Percentiles rank a stretch among this genome's conserved stretches.
These are phyloP conservation scores for Podila clonocystis DNA, from an alignment of 192 early-diverging fungal genomes.

Conservation along the genomic window DNA sequence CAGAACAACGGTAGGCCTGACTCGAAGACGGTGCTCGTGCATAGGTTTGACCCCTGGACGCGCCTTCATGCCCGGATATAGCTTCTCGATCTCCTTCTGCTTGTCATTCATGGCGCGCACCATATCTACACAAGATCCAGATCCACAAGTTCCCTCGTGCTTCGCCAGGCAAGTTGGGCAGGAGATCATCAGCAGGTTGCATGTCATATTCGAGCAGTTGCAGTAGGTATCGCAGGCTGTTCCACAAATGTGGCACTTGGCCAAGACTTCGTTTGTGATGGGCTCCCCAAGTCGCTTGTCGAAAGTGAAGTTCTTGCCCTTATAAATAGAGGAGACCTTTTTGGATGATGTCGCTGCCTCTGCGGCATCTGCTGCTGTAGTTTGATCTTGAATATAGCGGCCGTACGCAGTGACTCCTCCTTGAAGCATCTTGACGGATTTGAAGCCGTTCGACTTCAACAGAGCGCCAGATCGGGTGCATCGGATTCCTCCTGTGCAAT, in stretches of 20 bases:
- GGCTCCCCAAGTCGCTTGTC: slow-evolving; percentile 80
- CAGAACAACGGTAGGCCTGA: slow-evolving; percentile 26
- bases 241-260: slow-evolving; percentile 78
- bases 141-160: slow-evolving; percentile 62
- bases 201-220: slow-evolving; percentile 77
- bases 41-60: slow-evolving; percentile 29
- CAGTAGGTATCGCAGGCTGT: slow-evolving; percentile 68
- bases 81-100: slow-evolving; percentile 27
- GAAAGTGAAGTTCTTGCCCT: slow-evolving; percentile 86
- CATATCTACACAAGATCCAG: slow-evolving; percentile 57
- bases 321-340: slow-evolving; percentile 63
- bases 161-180: slow-evolving; percentile 64
- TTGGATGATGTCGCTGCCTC: background rate
- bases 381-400: slow-evolving; percentile 58
- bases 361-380: background rate
- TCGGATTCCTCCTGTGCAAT: slow-evolving; percentile 87
- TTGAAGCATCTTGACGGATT: slow-evolving; percentile 73
- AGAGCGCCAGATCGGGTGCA: slow-evolving; percentile 85
- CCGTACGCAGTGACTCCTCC: slow-evolving; percentile 86
- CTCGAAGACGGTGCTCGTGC: slow-evolving; percentile 40
- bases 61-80: slow-evolving; percentile 41
- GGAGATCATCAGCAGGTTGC: slow-evolving; percentile 78
- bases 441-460: slow-evolving; percentile 69
- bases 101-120: slow-evolving; percentile 45
- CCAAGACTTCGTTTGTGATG: slow-evolving; percentile 71